A percentile compares a stretch with the other conserved stretches of the same genome.
Evolutionary conservation across 352 stramenopile species (phyloP).

Genomic region (Thraustochytrium striatum): DNA sequence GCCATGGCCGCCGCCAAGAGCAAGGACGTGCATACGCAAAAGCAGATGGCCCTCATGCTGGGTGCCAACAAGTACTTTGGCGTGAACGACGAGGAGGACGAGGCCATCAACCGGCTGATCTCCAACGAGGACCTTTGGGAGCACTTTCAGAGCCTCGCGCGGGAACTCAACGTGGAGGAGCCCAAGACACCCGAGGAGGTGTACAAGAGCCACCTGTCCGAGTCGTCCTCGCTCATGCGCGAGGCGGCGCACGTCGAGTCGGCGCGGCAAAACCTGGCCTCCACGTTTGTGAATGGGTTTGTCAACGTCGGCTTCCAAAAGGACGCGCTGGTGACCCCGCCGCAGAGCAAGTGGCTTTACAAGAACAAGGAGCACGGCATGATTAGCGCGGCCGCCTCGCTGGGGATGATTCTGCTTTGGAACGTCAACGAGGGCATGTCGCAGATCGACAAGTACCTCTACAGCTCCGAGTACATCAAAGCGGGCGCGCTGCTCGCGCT

Average conservation of each 20-base stretch:
- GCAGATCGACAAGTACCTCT: slow-evolving; percentile 98
- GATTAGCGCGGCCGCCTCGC: slow-evolving; percentile 92
- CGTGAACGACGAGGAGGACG: slow-evolving; percentile 73
- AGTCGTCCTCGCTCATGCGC: slow-evolving; percentile 78
- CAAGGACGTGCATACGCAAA: slow-evolving; percentile 63
- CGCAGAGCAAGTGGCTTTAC: slow-evolving; percentile 82
- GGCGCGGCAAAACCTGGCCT: slow-evolving; percentile 94
- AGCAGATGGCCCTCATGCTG: slow-evolving; percentile 93
- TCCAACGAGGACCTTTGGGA: slow-evolving; percentile 92
- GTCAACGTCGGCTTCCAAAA: slow-evolving; percentile 97
- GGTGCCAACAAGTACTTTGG: slow-evolving; percentile 88
- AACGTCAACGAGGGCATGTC: slow-evolving; percentile 99
- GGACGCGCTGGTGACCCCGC: slow-evolving; percentile 84
- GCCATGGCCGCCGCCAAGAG: slow-evolving; percentile 49
- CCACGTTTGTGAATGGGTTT: slow-evolving; percentile 98
- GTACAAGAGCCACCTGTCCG: slow-evolving; percentile 98
- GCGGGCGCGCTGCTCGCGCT: slow-evolving; percentile 94
- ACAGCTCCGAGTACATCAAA: slow-evolving; percentile 86
- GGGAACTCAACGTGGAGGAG: slow-evolving; percentile 95
- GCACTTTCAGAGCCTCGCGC: slow-evolving; percentile 90
- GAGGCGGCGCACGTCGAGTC: slow-evolving; percentile 82
- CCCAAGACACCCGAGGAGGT: slow-evolving; percentile 95
- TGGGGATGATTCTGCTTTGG: slow-evolving; percentile 97
- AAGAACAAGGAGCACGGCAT: slow-evolving; percentile 99
- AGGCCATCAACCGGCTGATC: slow-evolving; percentile 87